Base-by-base conservation (phyloP, 2,329 filamentous ascomycete genomes). In the Leptographium lundbergii region DNA sequence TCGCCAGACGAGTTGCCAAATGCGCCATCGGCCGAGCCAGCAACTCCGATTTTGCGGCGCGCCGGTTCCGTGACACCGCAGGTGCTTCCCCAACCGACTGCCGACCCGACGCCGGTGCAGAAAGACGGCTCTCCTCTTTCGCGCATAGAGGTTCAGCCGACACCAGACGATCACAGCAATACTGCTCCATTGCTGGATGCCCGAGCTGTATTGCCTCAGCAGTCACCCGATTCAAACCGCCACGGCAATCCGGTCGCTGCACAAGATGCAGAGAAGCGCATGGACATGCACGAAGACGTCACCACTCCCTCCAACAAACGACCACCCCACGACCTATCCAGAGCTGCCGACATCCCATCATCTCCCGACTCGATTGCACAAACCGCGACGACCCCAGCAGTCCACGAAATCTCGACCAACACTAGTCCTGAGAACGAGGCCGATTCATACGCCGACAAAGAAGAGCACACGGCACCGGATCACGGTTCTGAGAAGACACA, bases 361-460 rank as follows among this genome's bases (percentile, higher is more conserved):
- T 84, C 81, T 2, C 79, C 81, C 19, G 75, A 74, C 3, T 92
- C 89, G 6, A 91, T 87, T 36, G 80, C 85, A 1, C 85, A 86
- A 65, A 91, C 87, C 51, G 84, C 84, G 58, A 83, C 86, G 25
- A 94, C 89, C 0, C 87, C 89, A 1, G 81, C 79, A 42, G 78
- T 85, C 47, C 80, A 85, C 61, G 81, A 86, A 62, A 80, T 78
- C 7, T 91, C 88, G 1, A 82, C 87, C 1, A 85, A 87, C 64
- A 91, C 88, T 1, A 91, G 87, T 65, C 85, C 87, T 1, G 87
- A 87, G 58, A 81, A 86, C 58, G 86, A 90, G 55, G 78, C 76
- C 22, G 75, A 80, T 54, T 78, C 80, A 51, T 81, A 81, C 64
- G 69, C 75, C 19, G 77, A 84, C 61, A 76, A 76, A 62, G 73